Evolutionary conservation across 1,284 basidiomycete species (phyloP).

Genomic region (Cryptococcus depauperatus): DNA sequence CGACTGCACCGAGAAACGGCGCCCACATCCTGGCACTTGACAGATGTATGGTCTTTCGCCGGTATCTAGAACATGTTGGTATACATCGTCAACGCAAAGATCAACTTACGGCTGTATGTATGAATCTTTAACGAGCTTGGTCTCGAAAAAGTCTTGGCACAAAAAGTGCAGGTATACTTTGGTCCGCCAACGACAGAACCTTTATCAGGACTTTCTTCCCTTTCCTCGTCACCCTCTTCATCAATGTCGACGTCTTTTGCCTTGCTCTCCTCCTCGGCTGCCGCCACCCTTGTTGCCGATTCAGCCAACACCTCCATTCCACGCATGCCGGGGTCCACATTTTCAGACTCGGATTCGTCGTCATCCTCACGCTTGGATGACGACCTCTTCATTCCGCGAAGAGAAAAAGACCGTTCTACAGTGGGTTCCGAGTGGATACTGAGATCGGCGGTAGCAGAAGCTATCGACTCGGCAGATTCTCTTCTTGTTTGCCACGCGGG

Average conservation of each 20-base stretch:
- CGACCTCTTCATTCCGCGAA: conserved; percentile 12
- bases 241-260: conserved; percentile 7
- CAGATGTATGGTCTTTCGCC: conserved; percentile 42
- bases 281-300: conserved; percentile 27
- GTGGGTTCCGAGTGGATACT: conserved; percentile 13
- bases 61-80: too few relatives aligned
- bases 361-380: conserved; percentile 1
- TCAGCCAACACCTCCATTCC: conserved; percentile 42
- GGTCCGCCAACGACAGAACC: conserved; percentile 21
- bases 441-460: conserved; percentile 7
- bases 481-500: conserved; percentile 12
- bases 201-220: conserved; percentile 8
- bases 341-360: conserved; percentile 14
- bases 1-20: conserved; percentile 42
- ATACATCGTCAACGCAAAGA: background rate
- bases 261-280: conserved; percentile 22
- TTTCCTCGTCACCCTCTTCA: conserved; percentile 8
- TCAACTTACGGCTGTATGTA: conserved; percentile 40
- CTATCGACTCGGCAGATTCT: conserved; percentile 24
- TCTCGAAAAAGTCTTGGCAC: conserved; percentile 39
- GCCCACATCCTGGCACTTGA: conserved; percentile 32
- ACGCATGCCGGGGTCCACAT: conserved; percentile 25
- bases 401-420: conserved; percentile 4
- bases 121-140: conserved; percentile 40
- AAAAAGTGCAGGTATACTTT: conserved; percentile 39